Base-by-base conservation (phyloP, 805 yeast genomes). In the Pichia exigua region DNA sequence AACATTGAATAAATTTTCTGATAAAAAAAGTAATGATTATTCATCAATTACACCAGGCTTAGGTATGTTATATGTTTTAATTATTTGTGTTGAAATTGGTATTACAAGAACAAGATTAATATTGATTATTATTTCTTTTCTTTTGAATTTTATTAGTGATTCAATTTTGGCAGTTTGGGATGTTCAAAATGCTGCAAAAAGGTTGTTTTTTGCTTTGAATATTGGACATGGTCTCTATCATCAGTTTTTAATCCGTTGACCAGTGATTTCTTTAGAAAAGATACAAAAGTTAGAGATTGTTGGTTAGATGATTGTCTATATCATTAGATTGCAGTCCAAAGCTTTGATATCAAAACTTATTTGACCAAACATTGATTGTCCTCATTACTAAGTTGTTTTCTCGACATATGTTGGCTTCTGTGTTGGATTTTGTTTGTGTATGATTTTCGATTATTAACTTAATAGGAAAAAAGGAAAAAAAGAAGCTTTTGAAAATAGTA, bases 181-280 rank as follows among this genome's bases (percentile, higher is more conserved):
- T 55, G 78, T 82, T 28, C 72, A 81, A 0, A 70, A 70, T 42
- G 53, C 70, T n/a, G 80, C 85, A 17, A 80, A 82, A 64, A 81
- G 86, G 85, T 79, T 68, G 87, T 81, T 0, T 82, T 77, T 62
- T 70, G 80, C 59, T 70, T 77, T 46, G 79, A 78, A 21, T 82
- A 81, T 60, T 78, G 79, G 63, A 77, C 82, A 15, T 81, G 83
- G 75, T 77, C 85, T 18, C 78, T 78, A 63, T 80, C 85, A 2
- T 82, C 86, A 0, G 81, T 81, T 45, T 65, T 80, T 46, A 78
- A 81, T 70, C 74, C 83, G 1, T 74, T 77, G 71, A 77, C 77
- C 51, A 76, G 76, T 58, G 86, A 81, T 64, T 74, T 81, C 49
- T 69, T 80, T 53, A 70, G 87, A 54, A 69, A 76, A 52, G 83